A percentile compares a stretch with the other conserved stretches of the same genome.
Evolutionary conservation across 108 stramenopile species (phyloP).

Genomic region (Skeletonema grethae): DNA sequence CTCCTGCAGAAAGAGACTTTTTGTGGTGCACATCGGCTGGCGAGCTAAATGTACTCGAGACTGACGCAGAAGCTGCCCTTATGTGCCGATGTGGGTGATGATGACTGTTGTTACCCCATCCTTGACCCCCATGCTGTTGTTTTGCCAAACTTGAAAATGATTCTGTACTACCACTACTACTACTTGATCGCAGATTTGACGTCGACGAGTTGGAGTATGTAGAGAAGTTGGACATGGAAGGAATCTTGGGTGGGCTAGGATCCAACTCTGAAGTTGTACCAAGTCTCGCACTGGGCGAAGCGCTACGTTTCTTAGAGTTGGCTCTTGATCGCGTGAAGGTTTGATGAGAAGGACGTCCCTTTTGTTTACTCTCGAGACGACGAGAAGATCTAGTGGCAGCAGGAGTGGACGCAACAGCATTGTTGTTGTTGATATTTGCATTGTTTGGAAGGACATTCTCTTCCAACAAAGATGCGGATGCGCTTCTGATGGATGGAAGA

Average conservation of each 20-base stretch:
- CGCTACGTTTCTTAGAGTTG: constrained; percentile 33
- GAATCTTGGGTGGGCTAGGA: constrained; percentile 32
- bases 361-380: not conserved
- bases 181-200: not conserved
- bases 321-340: not conserved
- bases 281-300: constrained; percentile 1
- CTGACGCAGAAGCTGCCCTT: not conserved
- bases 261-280: constrained; percentile 6
- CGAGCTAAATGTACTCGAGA: not conserved
- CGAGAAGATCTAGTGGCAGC: constrained; percentile 14
- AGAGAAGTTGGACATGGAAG: constrained; percentile 12
- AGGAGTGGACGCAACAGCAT: not conserved
- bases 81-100: not conserved
- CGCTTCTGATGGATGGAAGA: not conserved
- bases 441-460: constrained; percentile 47
- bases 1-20: not conserved
- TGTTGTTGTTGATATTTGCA: not conserved
- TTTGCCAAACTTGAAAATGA: constrained; percentile 21
- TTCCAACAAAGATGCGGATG: constrained; percentile 4
- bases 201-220: constrained; percentile 8
- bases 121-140: not conserved
- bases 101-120: constrained; percentile 7
- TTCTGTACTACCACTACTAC: not conserved
- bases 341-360: not conserved
- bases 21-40: not conserved